Conservation (phyloP, 2,329 filamentous ascomycete genomes). For the Esteya vermicola region DNA sequence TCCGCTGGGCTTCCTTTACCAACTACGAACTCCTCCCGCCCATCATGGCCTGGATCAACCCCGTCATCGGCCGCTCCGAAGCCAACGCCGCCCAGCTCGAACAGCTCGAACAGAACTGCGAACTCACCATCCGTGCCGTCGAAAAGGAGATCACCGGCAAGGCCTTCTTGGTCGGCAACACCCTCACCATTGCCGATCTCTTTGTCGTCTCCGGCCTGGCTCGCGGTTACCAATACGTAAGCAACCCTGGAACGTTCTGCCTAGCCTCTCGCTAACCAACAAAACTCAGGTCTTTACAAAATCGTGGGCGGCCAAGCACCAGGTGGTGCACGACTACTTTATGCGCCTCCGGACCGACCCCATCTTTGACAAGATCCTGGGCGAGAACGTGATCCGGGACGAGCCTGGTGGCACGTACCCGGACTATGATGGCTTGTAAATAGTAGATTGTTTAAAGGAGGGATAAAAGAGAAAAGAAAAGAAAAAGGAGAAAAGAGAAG, state of each 20-base stretch:
- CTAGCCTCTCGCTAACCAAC: background rate
- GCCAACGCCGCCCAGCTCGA: background rate
- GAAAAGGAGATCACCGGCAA: slow-evolving; percentile 10
- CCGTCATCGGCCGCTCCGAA: background rate
- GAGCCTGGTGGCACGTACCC: background rate
- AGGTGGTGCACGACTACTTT: background rate
- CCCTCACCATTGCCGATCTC: slow-evolving; percentile 23
- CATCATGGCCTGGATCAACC: slow-evolving; percentile 9
- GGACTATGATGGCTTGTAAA: background rate
- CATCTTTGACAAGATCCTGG: background rate
- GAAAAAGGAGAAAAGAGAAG: too few species aligned
- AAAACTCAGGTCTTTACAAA: background rate
- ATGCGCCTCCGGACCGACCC: background rate
- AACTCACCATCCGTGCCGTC: background rate
- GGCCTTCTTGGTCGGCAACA: slow-evolving; percentile 23
- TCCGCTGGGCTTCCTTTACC: slow-evolving; percentile 29
- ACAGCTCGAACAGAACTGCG: background rate
- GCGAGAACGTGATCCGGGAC: background rate
- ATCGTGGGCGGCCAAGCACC: slow-evolving; percentile 1
- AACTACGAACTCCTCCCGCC: slow-evolving; percentile 20
- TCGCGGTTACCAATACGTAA: background rate
- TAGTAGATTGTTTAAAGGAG: background rate
- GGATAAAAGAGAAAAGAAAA: background rate
- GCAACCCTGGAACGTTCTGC: background rate
- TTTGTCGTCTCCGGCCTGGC: slow-evolving; percentile 6